Evolutionary conservation across 257 asterid genomes (phyloP).

Genomic region (Capsicum baccatum): DNA sequence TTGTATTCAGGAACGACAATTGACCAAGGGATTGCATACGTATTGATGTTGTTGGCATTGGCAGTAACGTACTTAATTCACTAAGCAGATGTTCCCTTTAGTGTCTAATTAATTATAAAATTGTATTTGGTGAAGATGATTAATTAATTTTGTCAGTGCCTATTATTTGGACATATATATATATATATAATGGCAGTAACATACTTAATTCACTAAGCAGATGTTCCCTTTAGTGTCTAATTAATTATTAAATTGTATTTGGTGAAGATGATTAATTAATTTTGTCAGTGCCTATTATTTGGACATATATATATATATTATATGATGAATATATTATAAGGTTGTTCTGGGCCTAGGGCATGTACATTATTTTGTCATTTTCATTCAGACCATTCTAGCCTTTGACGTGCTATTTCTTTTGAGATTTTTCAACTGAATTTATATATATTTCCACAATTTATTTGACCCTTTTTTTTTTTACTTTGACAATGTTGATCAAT

Average conservation of each 20-base stretch:
- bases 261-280: conserved; percentile 16
- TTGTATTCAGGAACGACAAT: conserved; percentile 65
- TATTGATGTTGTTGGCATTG: conserved; percentile 65
- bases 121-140: conserved; percentile 22
- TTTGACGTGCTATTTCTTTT: background rate
- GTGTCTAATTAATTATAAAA: conserved; percentile 37
- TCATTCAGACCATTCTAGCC: background rate
- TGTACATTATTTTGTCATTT: conserved; percentile 13
- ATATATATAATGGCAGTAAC: conserved; percentile 47
- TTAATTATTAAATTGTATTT: conserved; percentile 19
- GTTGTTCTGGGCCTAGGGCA: background rate
- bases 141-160: background rate
- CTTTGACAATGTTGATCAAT: background rate
- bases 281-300: background rate
- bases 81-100: conserved; percentile 50
- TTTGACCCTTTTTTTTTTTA: background rate
- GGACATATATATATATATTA: background rate
- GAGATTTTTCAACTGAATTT: background rate
- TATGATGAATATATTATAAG: background rate
- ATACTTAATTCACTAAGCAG: conserved; percentile 62
- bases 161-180: background rate
- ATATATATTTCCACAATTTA: background rate
- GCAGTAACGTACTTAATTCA: conserved; percentile 70
- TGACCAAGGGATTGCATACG: conserved; percentile 72
- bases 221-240: conserved; percentile 50